phyloP scores from a whole-genome alignment of 2,329 filamentous ascomycete genomes.

The Teratosphaeria destructans region DNA sequence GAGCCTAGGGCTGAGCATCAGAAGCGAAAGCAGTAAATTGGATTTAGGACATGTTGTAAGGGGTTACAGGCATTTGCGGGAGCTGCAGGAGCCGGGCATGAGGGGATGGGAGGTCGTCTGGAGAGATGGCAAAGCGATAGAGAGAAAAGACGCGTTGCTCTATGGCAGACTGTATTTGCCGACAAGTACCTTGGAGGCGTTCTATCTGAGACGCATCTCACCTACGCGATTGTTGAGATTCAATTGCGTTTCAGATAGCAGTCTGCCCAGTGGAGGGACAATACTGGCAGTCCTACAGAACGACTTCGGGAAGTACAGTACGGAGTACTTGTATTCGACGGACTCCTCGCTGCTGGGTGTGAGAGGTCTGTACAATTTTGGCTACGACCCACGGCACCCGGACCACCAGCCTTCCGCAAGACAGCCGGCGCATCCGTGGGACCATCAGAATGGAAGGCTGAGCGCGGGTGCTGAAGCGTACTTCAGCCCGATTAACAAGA shows the following conservation, averaged over 20 bases:
- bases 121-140: constrained; percentile 40
- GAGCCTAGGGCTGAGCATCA: constrained; percentile 61
- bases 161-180: constrained; percentile 77
- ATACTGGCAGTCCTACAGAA: constrained; percentile 65
- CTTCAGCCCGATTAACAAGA: constrained; percentile 90
- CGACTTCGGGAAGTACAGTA: constrained; percentile 75
- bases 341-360: constrained; percentile 83
- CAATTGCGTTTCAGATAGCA: constrained; percentile 63
- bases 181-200: constrained; percentile 72
- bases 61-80: constrained; percentile 69
- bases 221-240: constrained; percentile 71
- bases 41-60: constrained; percentile 67
- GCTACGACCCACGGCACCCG: constrained; percentile 49
- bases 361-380: constrained; percentile 90
- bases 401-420: constrained; percentile 11
- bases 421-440: constrained; percentile 27
- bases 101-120: constrained; percentile 42
- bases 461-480: constrained; percentile 89
- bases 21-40: constrained; percentile 62
- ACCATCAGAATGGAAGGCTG: constrained; percentile 67
- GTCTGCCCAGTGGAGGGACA: constrained; percentile 64
- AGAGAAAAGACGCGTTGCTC: constrained; percentile 50
- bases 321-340: constrained; percentile 84
- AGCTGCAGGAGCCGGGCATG: constrained; percentile 41
- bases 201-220: constrained; percentile 69